Conservation (phyloP, 108 stramenopile genomes). For the Stephanodiscus triporus region DNA sequence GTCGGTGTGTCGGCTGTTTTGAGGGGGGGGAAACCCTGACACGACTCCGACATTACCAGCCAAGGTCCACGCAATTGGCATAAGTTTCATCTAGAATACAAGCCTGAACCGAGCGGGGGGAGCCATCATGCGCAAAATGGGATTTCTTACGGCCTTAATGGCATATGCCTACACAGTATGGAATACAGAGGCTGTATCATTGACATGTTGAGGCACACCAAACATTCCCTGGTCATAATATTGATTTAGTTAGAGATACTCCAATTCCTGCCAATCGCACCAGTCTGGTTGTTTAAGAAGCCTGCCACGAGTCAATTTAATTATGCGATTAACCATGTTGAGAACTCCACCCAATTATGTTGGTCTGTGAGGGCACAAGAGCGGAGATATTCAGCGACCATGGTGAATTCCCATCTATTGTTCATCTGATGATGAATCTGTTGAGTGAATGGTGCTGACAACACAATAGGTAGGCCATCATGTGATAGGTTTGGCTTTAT, state of each 20-base stretch:
- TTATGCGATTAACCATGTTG: not conserved
- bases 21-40: no score
- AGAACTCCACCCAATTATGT: not conserved
- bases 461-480: no score
- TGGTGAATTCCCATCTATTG: no score
- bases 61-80: not conserved
- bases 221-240: constrained; percentile 15
- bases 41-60: no score
- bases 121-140: not conserved
- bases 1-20: no score
- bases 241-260: constrained; percentile 7
- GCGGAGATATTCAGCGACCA: not conserved
- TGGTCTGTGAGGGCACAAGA: not conserved
- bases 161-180: constrained; percentile 12
- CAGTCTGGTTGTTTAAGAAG: constrained; percentile 3
- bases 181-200: not conserved
- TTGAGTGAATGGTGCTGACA: no score
- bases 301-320: constrained; percentile 3
- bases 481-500: not conserved
- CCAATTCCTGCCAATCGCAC: constrained; percentile 8
- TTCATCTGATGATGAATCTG: no score
- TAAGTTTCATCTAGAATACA: not conserved
- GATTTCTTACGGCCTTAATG: constrained; percentile 8
- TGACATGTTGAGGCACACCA: not conserved
- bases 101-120: not conserved